These are phyloP conservation scores for Gaultheria prostrata DNA, from an alignment of 148 eudicot genomes.

Conservation along the genomic window DNA sequence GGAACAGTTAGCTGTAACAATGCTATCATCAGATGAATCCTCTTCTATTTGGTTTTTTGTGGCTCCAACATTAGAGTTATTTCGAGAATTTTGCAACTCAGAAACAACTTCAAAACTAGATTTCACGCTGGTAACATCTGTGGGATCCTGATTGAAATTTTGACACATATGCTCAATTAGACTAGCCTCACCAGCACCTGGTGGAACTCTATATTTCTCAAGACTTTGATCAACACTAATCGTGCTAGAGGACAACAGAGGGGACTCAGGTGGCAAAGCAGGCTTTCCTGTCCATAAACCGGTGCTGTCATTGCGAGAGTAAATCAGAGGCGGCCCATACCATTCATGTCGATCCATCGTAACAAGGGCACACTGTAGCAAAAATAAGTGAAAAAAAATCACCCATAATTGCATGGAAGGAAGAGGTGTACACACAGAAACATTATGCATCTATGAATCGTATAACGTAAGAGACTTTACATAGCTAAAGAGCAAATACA, in stretches of 20 bases:
- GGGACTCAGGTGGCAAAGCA: too few species aligned
- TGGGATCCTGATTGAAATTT: conserved; percentile 35
- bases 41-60: conserved; percentile 67
- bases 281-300: conserved; percentile 61
- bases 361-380: conserved; percentile 78
- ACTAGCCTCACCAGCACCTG: conserved; percentile 34
- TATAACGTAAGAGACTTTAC: background rate
- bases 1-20: conserved; percentile 39
- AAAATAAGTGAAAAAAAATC: conserved; percentile 5
- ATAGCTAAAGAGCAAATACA: background rate
- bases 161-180: conserved; percentile 46
- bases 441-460: background rate
- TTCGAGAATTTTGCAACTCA: conserved; percentile 41
- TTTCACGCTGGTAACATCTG: conserved; percentile 55
- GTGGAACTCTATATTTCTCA: conserved; percentile 27
- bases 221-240: conserved; percentile 25
- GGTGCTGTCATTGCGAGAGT: conserved; percentile 71
- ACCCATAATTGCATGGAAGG: background rate
- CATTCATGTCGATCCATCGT: conserved; percentile 96
- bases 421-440: too few species aligned
- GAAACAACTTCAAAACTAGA: conserved; percentile 48
- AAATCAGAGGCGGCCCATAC: conserved; percentile 83
- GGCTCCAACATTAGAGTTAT: conserved; percentile 57
- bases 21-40: conserved; percentile 54
- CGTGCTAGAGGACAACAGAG: conserved; percentile 20